Base-by-base conservation (phyloP, 768 basidiomycete genomes). In the Asterophora lycoperdoides region DNA sequence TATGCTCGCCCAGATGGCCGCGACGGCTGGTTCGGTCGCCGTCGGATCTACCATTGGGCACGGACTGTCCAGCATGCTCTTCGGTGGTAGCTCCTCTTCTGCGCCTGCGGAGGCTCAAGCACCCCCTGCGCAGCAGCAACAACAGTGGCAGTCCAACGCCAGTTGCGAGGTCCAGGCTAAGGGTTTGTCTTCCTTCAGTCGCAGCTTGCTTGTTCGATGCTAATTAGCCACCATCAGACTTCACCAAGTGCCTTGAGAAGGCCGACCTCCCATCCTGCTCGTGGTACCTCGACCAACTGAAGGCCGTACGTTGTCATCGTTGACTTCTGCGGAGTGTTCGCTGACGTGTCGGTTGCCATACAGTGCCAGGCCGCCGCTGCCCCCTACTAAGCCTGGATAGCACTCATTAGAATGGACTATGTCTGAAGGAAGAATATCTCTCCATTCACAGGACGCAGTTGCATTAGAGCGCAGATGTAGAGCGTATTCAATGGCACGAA, bases 1-100 rank as follows among this genome's bases (percentile, higher is more conserved):
- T 11, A 73, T 93, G 77, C 47, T 93, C 14, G 76, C 80, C 0
- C 86, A 89, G 60, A 92, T 93, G 88, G 90, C 90, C 46, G 86
- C 89, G 5, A 91, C 92, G 5, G 92, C 91, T 20, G 92, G 91
- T 53, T 89, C 88, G 49, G 91, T 94, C 42, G 93, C 91, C 5
- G 73, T 90, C 41, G 93, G 92, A 19, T 92, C 89, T 7, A 84
- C 83, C 48, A 80, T 95, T 54, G 92, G 91, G 38, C 92, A 95
- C 63, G 92, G 92, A n/a, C 62, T 95, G 55, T 91, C 89, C 35
- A 78, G 67, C 65, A 91, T 93, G 89, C 80, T 94, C 52, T 95
- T 93, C 58, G 93, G 92, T 40, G 83, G 88, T 49, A 71, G 77
- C 46, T 65, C 23, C 23, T 23, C 65, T 32, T 68, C 71, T 0